Evolutionary conservation across 768 basidiomycete genomes (phyloP), one percentile per base, ranked within the genome.

Genomic region (Mrakia frigida): DNA sequence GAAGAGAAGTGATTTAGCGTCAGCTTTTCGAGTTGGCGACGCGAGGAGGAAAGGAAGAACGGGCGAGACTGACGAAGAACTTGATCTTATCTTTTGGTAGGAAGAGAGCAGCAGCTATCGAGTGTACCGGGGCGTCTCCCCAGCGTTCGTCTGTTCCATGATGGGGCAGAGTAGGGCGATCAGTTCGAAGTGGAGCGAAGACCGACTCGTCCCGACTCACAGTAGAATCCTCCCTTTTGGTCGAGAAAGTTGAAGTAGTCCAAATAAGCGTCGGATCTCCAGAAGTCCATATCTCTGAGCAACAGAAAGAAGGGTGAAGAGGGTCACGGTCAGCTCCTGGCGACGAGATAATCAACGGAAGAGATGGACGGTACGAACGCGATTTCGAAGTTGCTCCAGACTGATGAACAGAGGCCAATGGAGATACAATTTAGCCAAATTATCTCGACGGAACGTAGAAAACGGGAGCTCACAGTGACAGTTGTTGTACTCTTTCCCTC

Each of bases 341-440:
- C 9, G 43, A 18, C 18, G 43, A 18, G 18, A 18, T 7, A 46
- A 18, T 46, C 9, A 46, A 18, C 9, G 43, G 43, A 9, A 9
- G 43, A 46, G 43, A 46, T 7, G 18, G 43, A 46, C 7, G 43
- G 43, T 7, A 18, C 43, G 43, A 46, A 46, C 78, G 94, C 94
- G 77, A 97, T 96, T 82, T 96, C 94, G 80, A 96, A 96, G 83
- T 95, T 97, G 79, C 89, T 92, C 93, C 93, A 94, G 85, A 92
- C n/a, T n/a, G n/a, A n/a, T n/a, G n/a, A n/a, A n/a, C n/a, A n/a
- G n/a, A n/a, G n/a, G n/a, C n/a, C n/a, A n/a, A n/a, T n/a, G n/a
- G n/a, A n/a, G n/a, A n/a, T n/a, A n/a, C n/a, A n/a, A n/a, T n/a
- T n/a, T n/a, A n/a, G n/a, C n/a, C n/a, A n/a, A n/a, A n/a, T n/a